A percentile compares a stretch with the other conserved stretches of the same genome.
Conservation (phyloP, 495 filamentous ascomycete species). For the Penicillium verhagenii region DNA sequence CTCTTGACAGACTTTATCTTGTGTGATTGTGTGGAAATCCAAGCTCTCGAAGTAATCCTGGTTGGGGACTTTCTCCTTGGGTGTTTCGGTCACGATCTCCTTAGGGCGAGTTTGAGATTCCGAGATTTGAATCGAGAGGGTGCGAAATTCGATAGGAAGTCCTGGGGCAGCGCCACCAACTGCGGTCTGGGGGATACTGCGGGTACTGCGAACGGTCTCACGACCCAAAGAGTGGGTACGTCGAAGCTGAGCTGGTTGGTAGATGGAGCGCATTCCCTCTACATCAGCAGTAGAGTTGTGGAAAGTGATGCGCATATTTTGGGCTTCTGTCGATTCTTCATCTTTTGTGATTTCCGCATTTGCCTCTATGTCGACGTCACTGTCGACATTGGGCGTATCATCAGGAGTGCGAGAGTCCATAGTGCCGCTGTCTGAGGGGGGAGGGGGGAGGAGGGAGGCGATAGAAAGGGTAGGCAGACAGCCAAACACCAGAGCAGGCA, state of each 20-base stretch:
- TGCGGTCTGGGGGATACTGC: constrained; percentile 9
- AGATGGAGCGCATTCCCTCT: constrained; percentile 22
- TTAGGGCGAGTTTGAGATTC: constrained; percentile 37
- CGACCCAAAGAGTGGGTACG: constrained; percentile 25
- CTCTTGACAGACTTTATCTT: constrained; percentile 30
- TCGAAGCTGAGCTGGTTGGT: constrained; percentile 17
- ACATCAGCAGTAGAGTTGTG: constrained; percentile 17
- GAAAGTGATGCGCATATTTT: constrained; percentile 22
- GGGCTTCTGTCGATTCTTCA: constrained; percentile 18
- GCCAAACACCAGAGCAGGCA: constrained; percentile 14
- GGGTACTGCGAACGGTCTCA: constrained; percentile 20
- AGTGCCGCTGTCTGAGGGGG: constrained; percentile 4
- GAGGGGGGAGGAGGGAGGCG: not conserved
- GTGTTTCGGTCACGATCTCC: constrained; percentile 9
- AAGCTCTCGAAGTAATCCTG: constrained; percentile 43
- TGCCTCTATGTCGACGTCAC: constrained; percentile 20
- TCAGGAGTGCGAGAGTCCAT: constrained; percentile 9
- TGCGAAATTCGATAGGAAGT: constrained; percentile 47
- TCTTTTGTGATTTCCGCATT: constrained; percentile 9
- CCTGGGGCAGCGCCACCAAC: constrained; percentile 18
- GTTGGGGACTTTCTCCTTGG: constrained; percentile 29
- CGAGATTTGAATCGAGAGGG: constrained; percentile 46
- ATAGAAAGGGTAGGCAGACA: constrained; percentile 8
- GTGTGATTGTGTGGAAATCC: constrained; percentile 35
- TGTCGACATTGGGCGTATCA: constrained; percentile 3